Conservation (phyloP, 306 rosid species). For the Mimosa pudica region DNA sequence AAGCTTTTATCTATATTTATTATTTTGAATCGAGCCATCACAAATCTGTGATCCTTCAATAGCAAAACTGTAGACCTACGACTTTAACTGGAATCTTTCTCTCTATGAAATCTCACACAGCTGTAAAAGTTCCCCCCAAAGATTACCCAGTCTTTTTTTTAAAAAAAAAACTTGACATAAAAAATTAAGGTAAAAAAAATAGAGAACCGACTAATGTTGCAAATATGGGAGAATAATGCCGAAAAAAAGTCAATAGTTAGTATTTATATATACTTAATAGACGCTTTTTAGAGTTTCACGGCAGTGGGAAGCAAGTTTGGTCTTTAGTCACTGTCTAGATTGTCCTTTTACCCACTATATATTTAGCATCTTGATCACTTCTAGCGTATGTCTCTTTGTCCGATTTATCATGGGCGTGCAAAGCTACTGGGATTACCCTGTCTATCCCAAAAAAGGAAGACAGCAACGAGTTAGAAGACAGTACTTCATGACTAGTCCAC, state of each 20-base stretch:
- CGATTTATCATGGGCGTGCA: not conserved
- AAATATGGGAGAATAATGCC: not conserved
- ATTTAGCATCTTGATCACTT: not conserved
- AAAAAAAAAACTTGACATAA: not conserved
- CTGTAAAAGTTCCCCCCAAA: not conserved
- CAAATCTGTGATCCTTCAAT: not conserved
- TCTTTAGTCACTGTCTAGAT: not conserved
- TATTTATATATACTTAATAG: too few species aligned
- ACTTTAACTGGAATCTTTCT: not conserved
- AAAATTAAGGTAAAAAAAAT: not conserved
- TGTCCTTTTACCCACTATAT: not conserved
- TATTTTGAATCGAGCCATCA: not conserved
- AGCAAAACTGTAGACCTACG: not conserved
- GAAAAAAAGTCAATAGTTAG: not conserved
- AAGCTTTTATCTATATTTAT: not conserved
- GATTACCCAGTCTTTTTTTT: not conserved
- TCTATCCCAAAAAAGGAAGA: not conserved
- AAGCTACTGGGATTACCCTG: not conserved
- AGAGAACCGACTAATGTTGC: not conserved
- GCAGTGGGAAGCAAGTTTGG: not conserved
- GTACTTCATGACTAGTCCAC: not conserved
- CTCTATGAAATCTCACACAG: not conserved
- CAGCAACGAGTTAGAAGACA: not conserved
- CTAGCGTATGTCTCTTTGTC: not conserved
- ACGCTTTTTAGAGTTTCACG: not conserved